Base-by-base conservation (phyloP, 75 land plant genomes). In the Pinus taeda region DNA sequence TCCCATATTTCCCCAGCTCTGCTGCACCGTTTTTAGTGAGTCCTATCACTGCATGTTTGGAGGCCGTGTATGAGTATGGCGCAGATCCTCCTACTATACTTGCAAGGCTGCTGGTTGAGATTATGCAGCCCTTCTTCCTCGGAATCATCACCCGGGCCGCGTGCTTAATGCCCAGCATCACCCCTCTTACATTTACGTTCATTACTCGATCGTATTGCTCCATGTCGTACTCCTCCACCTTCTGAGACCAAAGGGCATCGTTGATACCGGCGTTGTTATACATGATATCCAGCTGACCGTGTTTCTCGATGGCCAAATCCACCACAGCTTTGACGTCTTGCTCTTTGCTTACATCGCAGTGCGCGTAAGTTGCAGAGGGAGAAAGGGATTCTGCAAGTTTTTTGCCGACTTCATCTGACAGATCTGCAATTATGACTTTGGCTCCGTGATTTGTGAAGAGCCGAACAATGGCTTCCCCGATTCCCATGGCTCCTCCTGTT, bases 61-160 rank as follows among this genome's bases (percentile, higher is more conserved):
- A 80, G 6, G 60, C 53, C 11, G 75, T 57, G 64, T 89, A 89
- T 3, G 80, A 81, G 69, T 85, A 88, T 1, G 78, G 33, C 6
- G 80, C 79, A 0, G 72, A 67, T 57, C 59, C 74, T 0, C 79
- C 88, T 0, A 78, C 21, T 3, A 26, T 13, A 4, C 82, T 76
- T 60, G 75, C 64, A 7, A 84, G 57, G 76, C 88, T 89, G 0
- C 82, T 79, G 1, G 84, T 83, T 29, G 76, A 83, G 21, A 89
- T 75, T 15, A 89, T 85, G 83, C 75, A 53, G 59, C 82, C 84
- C 9, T 67, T 80, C 4, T 61, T 14, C 4, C 71, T 81, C 13
- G 84, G 83, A 6, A 79, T 71, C 91, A 89, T 89, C 22, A 81
- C 88, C 2, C 81, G 71, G 3, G 88, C 80, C 0, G 88, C 91